phyloP scores from a whole-genome alignment of 73 alveolate species.

The Paramecium caudatum region DNA sequence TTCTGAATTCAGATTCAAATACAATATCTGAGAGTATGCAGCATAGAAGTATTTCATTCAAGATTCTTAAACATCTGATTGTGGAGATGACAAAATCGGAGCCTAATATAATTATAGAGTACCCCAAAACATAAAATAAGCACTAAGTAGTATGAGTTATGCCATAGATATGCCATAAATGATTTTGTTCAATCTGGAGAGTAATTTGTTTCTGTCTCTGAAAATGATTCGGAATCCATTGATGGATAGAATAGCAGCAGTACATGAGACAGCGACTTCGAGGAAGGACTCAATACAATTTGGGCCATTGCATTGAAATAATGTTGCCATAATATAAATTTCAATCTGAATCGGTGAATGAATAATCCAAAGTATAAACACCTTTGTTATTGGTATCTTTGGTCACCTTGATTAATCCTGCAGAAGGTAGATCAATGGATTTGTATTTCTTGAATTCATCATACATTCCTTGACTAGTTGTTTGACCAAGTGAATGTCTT shows the following conservation, averaged over 20 bases:
- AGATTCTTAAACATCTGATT: conserved; percentile 61
- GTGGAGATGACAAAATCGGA: conserved; percentile 66
- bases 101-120: background rate
- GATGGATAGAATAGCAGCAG: conserved; percentile 6
- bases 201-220: conserved; percentile 65
- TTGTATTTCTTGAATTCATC: conserved; percentile 13
- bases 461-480: background rate
- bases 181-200: conserved; percentile 48
- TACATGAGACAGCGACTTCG: conserved; percentile 3
- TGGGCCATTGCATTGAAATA: conserved; percentile 36
- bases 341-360: conserved; percentile 62
- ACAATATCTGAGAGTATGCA: conserved; percentile 15
- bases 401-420: conserved; percentile 22
- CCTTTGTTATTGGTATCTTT: conserved; percentile 15
- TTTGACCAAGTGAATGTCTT: conserved; percentile 24
- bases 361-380: conserved; percentile 33
- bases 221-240: conserved; percentile 60
- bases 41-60: conserved; percentile 59
- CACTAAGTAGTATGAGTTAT: conserved; percentile 2
- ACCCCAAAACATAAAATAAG: conserved; percentile 66
- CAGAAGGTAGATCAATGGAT: conserved; percentile 49
- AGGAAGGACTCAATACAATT: conserved; percentile 46
- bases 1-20: background rate
- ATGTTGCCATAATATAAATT: conserved; percentile 58
- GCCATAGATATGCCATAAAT: conserved; percentile 58